Percentiles rank a stretch among this genome's conserved stretches.
These are phyloP conservation scores for Epichloe sp. DNA, from an alignment of 2,329 filamentous ascomycete species.

Conservation along the genomic window DNA sequence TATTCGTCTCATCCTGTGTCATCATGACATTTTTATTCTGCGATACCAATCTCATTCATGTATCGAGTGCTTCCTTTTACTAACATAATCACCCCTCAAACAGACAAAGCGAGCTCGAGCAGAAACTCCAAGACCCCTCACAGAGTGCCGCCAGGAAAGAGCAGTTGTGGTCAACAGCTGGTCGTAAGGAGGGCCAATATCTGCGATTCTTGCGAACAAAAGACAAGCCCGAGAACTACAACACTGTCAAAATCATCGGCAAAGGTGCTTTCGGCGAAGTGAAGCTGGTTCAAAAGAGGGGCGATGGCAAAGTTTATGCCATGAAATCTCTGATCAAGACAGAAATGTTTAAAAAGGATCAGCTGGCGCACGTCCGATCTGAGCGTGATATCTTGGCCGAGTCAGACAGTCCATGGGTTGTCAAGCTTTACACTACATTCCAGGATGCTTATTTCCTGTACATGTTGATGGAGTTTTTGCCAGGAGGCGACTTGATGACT, in stretches of 20 bases:
- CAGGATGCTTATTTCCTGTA: constrained; percentile 94
- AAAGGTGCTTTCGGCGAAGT: constrained; percentile 99
- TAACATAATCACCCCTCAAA: constrained; percentile 3
- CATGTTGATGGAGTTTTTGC: constrained; percentile 98
- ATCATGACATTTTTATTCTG: background rate
- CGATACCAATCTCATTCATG: too few species aligned
- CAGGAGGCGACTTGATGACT: constrained; percentile 96
- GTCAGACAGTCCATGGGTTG: constrained; percentile 98
- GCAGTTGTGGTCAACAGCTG: constrained; percentile 72
- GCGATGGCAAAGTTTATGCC: constrained; percentile 92
- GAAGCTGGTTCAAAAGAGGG: constrained; percentile 91
- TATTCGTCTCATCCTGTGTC: background rate
- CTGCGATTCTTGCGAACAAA: constrained; percentile 87
- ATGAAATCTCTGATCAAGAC: constrained; percentile 98
- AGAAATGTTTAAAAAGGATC: constrained; percentile 99
- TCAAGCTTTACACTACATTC: constrained; percentile 97
- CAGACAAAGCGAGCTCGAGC: constrained; percentile 86
- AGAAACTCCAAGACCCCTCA: constrained; percentile 64
- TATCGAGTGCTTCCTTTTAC: background rate
- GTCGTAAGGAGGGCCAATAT: constrained; percentile 83
- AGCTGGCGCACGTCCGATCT: constrained; percentile 90
- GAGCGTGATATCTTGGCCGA: constrained; percentile 97
- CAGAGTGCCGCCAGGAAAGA: constrained; percentile 66
- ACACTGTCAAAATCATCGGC: constrained; percentile 93
- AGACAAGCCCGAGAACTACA: constrained; percentile 88